Conservation (phyloP, 345 rosid species). For the Rhizophora apiculata region DNA sequence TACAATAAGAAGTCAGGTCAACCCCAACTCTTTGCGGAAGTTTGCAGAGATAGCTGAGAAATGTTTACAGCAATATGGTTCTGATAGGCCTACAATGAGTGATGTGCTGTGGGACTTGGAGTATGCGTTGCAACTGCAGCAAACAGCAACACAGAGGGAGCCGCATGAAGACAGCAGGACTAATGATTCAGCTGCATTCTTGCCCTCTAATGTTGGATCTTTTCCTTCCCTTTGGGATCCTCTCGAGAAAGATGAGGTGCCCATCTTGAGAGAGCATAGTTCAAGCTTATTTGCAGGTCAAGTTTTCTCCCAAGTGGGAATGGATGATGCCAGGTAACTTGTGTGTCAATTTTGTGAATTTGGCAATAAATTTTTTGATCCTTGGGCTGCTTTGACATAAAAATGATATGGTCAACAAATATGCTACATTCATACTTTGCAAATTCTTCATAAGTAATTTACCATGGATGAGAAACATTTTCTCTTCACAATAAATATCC, state of each 20-base stretch:
- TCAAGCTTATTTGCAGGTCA: slow-evolving; percentile 1
- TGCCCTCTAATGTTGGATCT: slow-evolving; percentile 11
- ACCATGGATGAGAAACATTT: too few species aligned
- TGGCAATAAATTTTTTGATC: not conserved
- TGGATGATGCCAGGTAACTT: slow-evolving; percentile 25
- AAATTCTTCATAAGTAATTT: too few species aligned
- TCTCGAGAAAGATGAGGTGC: slow-evolving; percentile 13
- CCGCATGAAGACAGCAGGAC: slow-evolving; percentile 26
- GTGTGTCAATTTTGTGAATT: not conserved
- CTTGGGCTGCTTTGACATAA: too few species aligned
- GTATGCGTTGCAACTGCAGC: slow-evolving; percentile 41
- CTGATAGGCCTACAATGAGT: slow-evolving; percentile 51
- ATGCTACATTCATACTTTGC: too few species aligned
- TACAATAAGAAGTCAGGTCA: slow-evolving; percentile 30
- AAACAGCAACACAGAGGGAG: slow-evolving; percentile 18
- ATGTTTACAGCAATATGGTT: slow-evolving; percentile 52
- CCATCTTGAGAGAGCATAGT: slow-evolving; percentile 1
- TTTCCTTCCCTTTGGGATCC: slow-evolving; percentile 22
- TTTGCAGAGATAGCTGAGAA: slow-evolving; percentile 47
- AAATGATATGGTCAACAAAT: too few species aligned
- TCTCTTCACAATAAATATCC: too few species aligned
- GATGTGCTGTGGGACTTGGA: slow-evolving; percentile 57
- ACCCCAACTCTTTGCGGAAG: slow-evolving; percentile 42
- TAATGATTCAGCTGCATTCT: slow-evolving; percentile 20
- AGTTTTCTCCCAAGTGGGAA: slow-evolving; percentile 33